phyloP scores from a whole-genome alignment of 2,329 filamentous ascomycete genomes.

The Penicillium sp. region DNA sequence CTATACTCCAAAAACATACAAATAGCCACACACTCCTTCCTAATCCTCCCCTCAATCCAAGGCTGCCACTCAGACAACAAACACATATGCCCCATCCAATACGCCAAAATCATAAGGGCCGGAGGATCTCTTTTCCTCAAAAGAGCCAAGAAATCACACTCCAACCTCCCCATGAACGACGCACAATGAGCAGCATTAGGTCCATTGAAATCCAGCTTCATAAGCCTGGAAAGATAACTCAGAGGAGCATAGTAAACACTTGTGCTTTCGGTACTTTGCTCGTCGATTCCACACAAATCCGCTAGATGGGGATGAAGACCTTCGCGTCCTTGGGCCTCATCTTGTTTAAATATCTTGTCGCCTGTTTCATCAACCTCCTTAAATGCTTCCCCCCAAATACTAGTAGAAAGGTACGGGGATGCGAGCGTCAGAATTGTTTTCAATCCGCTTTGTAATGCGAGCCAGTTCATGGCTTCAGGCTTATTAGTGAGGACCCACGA shows the following conservation, averaged over 20 bases:
- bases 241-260: slow-evolving; percentile 29
- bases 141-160: slow-evolving; percentile 25
- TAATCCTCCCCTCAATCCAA: slow-evolving; percentile 30
- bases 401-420: slow-evolving; percentile 12
- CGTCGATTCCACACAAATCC: slow-evolving; percentile 30
- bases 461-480: slow-evolving; percentile 29
- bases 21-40: slow-evolving; percentile 30
- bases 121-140: slow-evolving; percentile 24
- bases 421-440: slow-evolving; percentile 22
- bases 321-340: slow-evolving; percentile 19
- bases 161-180: slow-evolving; percentile 29
- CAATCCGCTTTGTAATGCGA: slow-evolving; percentile 31
- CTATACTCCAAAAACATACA: slow-evolving; percentile 31
- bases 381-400: slow-evolving; percentile 29
- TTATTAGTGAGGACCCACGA: slow-evolving; percentile 31
- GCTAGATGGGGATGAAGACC: slow-evolving; percentile 27
- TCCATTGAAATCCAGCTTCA: slow-evolving; percentile 19
- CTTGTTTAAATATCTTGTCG: slow-evolving; percentile 12
- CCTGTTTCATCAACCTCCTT: slow-evolving; percentile 14
- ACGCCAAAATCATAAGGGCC: slow-evolving; percentile 29
- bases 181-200: slow-evolving; percentile 23
- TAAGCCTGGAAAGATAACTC: slow-evolving; percentile 14
- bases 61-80: slow-evolving; percentile 27
- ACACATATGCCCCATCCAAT: slow-evolving; percentile 37
- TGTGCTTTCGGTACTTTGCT: slow-evolving; percentile 16